Evolutionary conservation across 805 yeast genomes (phyloP), one percentile per base, ranked within the genome.

Genomic region (Millerozyma miso): DNA sequence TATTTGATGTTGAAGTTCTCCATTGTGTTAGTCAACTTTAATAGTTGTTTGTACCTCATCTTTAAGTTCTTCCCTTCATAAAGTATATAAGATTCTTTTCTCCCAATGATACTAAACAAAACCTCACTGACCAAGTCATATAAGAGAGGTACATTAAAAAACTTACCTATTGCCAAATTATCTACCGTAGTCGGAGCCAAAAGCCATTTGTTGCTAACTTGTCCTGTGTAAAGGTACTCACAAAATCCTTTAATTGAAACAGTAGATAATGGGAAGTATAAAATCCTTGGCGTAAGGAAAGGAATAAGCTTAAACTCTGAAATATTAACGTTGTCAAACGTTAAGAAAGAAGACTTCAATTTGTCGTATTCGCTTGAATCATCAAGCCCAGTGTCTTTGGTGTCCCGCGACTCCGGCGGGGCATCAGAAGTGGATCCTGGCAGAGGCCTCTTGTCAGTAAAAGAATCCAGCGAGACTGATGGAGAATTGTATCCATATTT

Each of bases 201-300:
- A n/a, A 73, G 62, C 91, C 91, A 85, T 51, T 77, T 81, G 41
- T 82, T 79, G 19, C 88, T 88, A 17, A 86, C 77, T 59, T 85
- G 89, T 1, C 93, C 95, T 4, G 90, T 85, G 53, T 82, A 84
- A 42, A 86, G 67, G 57, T 80, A 86, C 55, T 85, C 93, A 19
- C 82, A 68, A 49, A 85, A 76, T 2, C 88, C 88, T 43, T 72
- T 72, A 13, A 84, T 77, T 0, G 88, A 76, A 1, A 65, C 57
- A 1, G 83, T 79, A 2, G 80, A 59, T 62, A 81, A 83, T 3
- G 95, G 93, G 48, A 86, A 58, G 50, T 81, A 85, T 19, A 86
- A 56, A 14, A 80, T 72, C 46, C 95, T 69, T 13, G 95, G 93
- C 31, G 83, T 71, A 43, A 79, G 67, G 31, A 83, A 60, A 4